Conservation (phyloP, 2,329 filamentous ascomycete genomes). For the Ophiostoma triangulosporum region DNA sequence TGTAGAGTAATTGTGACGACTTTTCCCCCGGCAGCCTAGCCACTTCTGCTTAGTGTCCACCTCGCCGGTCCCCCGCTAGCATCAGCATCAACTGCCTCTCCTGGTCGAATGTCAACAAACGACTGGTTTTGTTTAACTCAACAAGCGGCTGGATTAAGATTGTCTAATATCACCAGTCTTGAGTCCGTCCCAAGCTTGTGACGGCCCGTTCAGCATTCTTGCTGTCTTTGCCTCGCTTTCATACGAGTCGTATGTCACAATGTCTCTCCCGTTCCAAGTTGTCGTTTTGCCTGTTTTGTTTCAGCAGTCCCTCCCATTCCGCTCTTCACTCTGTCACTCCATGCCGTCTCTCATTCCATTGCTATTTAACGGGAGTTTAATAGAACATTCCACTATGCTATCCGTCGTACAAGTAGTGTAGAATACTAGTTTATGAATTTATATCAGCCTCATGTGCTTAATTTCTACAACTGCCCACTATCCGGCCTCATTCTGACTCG, state of each 20-base stretch:
- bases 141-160: not conserved
- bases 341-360: not conserved
- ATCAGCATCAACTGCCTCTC: conserved; percentile 12
- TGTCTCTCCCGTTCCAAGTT: not conserved
- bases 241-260: not conserved
- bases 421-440: not conserved
- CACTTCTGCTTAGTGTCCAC: conserved; percentile 8
- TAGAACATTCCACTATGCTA: not conserved
- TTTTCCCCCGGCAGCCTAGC: conserved; percentile 4
- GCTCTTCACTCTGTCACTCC: not conserved
- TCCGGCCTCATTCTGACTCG: no score
- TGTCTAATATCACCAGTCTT: not conserved
- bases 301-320: not conserved
- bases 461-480: no score
- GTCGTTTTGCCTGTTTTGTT: not conserved
- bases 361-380: not conserved
- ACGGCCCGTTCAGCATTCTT: not conserved
- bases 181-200: not conserved
- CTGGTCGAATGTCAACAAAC: conserved; percentile 12
- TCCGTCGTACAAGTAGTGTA: no score
- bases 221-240: not conserved
- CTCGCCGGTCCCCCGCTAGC: conserved; percentile 5
- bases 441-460: no score
- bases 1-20: conserved; percentile 5
- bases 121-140: not conserved